Evolutionary conservation across 768 basidiomycete species (phyloP).

Genomic region (Coprinellus aureogranulatus): DNA sequence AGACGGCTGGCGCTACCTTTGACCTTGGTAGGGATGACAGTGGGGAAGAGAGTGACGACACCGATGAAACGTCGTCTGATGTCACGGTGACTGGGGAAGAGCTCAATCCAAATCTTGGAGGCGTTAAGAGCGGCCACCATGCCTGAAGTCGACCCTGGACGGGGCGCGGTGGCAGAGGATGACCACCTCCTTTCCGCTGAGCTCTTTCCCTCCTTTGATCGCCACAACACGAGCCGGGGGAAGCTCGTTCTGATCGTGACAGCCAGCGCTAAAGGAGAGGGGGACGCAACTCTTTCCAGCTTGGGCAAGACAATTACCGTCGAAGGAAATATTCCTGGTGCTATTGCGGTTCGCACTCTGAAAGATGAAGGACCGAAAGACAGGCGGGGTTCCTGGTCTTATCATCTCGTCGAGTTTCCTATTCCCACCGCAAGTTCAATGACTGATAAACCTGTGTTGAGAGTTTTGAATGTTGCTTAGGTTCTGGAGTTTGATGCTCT

Average conservation of each 20-base stretch:
- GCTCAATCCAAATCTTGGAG: too few species aligned
- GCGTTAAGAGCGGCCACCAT: too few species aligned
- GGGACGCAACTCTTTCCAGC: background rate
- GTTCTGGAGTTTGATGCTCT: too few species aligned
- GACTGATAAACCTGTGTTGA: background rate
- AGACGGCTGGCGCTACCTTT: background rate
- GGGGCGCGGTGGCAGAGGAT: too few species aligned
- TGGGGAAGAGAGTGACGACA: background rate
- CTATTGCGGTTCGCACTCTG: background rate
- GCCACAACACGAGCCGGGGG: background rate
- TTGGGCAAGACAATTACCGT: slow-evolving; percentile 1
- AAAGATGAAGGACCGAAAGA: background rate
- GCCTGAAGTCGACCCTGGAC: too few species aligned
- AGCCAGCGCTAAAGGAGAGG: background rate
- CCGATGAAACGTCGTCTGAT: background rate
- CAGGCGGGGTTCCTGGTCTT: background rate
- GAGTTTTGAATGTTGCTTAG: background rate
- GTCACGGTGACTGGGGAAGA: background rate
- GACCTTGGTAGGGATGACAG: background rate
- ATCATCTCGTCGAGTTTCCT: background rate
- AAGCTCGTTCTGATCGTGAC: background rate
- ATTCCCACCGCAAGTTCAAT: background rate
- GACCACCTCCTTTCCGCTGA: background rate
- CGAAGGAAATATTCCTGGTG: background rate
- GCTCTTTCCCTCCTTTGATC: background rate